These are phyloP conservation scores for Stenogyne calaminthoides DNA, from an alignment of 305 asterid species.

Conservation along the genomic window DNA sequence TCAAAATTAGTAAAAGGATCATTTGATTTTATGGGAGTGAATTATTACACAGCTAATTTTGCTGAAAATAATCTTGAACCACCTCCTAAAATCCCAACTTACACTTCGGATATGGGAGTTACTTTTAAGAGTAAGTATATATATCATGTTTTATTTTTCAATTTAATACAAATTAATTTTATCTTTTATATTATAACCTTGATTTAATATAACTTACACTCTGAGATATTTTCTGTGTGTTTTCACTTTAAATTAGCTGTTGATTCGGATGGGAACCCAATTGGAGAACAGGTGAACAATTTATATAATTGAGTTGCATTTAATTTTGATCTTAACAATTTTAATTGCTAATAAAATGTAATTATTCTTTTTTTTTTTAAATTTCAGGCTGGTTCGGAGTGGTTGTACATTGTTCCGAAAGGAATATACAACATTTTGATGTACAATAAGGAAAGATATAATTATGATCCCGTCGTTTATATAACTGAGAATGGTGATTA, in stretches of 20 bases:
- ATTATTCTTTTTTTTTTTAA: background rate
- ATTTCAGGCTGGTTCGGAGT: conserved; percentile 28
- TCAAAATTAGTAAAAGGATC: conserved; percentile 30
- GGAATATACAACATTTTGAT: conserved; percentile 27
- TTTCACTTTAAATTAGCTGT: conserved; percentile 20
- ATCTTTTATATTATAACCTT: too few species aligned
- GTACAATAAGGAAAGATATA: background rate
- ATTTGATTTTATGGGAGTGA: conserved; percentile 36
- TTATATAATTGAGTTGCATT: background rate
- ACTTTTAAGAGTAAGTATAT: conserved; percentile 11
- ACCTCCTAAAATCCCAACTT: conserved; percentile 23
- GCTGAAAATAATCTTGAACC: conserved; percentile 19
- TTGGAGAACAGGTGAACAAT: conserved; percentile 34
- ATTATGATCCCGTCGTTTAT: conserved; percentile 39
- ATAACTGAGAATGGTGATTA: conserved; percentile 47
- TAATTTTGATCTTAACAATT: background rate
- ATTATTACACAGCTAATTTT: conserved; percentile 40
- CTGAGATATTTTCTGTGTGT: background rate
- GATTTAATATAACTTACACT: background rate
- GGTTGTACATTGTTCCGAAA: conserved; percentile 43
- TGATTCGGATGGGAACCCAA: conserved; percentile 32
- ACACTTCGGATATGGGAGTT: conserved; percentile 22
- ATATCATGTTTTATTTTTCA: too few species aligned
- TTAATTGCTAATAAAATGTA: too few species aligned
- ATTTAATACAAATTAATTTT: too few species aligned